Conservation (phyloP, 208 protist genomes). For the Crithidia acanthocephali region DNA sequence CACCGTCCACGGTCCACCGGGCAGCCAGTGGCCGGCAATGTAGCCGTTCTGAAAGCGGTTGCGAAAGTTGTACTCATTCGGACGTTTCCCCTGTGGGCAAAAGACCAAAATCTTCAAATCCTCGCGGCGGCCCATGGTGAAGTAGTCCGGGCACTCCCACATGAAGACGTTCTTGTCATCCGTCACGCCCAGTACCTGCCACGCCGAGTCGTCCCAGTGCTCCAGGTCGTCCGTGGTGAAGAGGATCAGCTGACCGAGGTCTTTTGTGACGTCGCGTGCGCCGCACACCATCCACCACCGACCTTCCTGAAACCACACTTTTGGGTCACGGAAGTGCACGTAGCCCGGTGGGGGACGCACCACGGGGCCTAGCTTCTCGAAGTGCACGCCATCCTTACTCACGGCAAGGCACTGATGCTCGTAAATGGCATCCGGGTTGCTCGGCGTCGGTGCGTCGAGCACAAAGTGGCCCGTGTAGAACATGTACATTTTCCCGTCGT, state of each 20-base stretch:
- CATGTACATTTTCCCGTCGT: constrained; percentile 47
- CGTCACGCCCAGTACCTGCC: constrained; percentile 29
- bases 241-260: constrained; percentile 46
- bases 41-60: constrained; percentile 60
- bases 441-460: constrained; percentile 26
- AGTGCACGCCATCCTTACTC: constrained; percentile 45
- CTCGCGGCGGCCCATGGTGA: constrained; percentile 23
- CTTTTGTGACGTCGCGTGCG: constrained; percentile 35
- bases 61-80: constrained; percentile 31
- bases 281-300: constrained; percentile 55
- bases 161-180: constrained; percentile 59
- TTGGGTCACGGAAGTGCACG: constrained; percentile 52
- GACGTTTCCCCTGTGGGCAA: constrained; percentile 45
- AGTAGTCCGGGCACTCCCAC: constrained; percentile 66
- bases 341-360: constrained; percentile 39
- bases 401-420: constrained; percentile 64
- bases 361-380: constrained; percentile 42
- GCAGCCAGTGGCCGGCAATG: constrained; percentile 30
- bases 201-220: constrained; percentile 42
- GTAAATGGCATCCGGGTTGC: constrained; percentile 37
- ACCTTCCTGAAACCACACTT: constrained; percentile 43
- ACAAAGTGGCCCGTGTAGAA: constrained; percentile 64
- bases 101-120: constrained; percentile 38
- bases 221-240: constrained; percentile 37
- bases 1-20: constrained; percentile 14